Conservation (phyloP, 495 filamentous ascomycete species). For the Viridothelium virens region DNA sequence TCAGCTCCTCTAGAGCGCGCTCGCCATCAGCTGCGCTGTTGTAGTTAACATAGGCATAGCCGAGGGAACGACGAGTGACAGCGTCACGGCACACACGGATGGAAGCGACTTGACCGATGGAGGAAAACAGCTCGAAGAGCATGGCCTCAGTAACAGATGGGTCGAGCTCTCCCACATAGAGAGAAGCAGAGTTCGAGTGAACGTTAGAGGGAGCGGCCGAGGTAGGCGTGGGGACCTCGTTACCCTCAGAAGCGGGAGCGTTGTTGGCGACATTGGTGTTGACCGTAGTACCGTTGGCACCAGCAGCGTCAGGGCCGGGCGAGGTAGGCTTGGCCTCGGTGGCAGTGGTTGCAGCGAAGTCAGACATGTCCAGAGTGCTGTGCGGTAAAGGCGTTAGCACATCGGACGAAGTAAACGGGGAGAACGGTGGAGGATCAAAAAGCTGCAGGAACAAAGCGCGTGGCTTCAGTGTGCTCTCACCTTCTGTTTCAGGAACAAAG, state of each 20-base stretch:
- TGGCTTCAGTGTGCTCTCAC: not conserved
- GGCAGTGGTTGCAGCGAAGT: conserved; percentile 58
- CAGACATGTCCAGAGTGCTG: not conserved
- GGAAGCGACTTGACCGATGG: conserved; percentile 96
- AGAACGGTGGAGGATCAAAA: not conserved
- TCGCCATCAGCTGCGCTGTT: conserved; percentile 95
- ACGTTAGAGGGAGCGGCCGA: conserved; percentile 58
- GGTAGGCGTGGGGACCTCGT: conserved; percentile 59
- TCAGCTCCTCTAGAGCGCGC: conserved; percentile 96
- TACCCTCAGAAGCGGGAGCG: conserved; percentile 48
- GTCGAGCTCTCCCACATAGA: conserved; percentile 98
- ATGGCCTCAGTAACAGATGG: conserved; percentile 97
- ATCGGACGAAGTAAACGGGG: not conserved
- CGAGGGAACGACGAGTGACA: conserved; percentile 95
- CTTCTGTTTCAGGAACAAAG: conserved; percentile 12
- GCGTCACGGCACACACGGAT: conserved; percentile 99
- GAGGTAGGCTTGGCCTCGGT: conserved; percentile 50
- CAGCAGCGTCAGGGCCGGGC: conserved; percentile 50
- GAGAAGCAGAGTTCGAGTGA: conserved; percentile 86
- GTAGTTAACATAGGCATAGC: conserved; percentile 99
- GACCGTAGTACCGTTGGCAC: conserved; percentile 54
- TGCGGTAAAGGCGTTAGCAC: not conserved
- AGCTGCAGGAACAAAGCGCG: conserved; percentile 9
- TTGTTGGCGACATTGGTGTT: conserved; percentile 55
- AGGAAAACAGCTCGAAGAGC: conserved; percentile 99